A percentile compares a stretch with the other conserved stretches of the same genome.
Conservation (phyloP, 73 alveolate species). For the Diophrys sp. region DNA sequence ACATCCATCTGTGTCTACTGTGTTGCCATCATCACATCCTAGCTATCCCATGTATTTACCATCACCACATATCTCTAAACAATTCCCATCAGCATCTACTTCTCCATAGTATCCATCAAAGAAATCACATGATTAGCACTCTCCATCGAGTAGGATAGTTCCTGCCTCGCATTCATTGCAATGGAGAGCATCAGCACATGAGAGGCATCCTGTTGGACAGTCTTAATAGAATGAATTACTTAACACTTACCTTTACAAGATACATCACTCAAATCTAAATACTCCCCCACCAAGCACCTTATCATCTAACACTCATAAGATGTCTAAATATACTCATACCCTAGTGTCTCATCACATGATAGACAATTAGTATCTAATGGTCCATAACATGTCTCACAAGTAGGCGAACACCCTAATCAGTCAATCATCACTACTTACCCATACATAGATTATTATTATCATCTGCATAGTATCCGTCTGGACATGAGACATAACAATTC, state of each 20-base stretch:
- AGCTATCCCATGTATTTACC: background rate
- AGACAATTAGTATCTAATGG: background rate
- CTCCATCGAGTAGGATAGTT: background rate
- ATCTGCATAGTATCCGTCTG: too few relatives aligned
- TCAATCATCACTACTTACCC: background rate
- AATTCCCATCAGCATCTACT: background rate
- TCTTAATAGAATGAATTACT: background rate
- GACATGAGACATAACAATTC: background rate
- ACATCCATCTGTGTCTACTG: background rate
- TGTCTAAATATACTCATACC: background rate
- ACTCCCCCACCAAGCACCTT: background rate
- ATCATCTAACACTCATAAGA: background rate
- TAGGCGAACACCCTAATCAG: background rate
- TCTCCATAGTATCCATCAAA: background rate
- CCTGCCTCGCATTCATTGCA: background rate
- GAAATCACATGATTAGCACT: background rate
- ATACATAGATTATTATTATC: too few relatives aligned
- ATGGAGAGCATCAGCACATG: background rate
- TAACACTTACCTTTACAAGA: too few relatives aligned
- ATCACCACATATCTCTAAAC: constrained; percentile 3
- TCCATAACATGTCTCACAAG: background rate
- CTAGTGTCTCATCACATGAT: background rate
- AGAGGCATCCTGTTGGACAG: background rate
- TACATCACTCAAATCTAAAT: background rate
- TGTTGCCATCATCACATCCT: background rate